A percentile compares a stretch with the other conserved stretches of the same genome.
Evolutionary conservation across 2,329 filamentous ascomycete species (phyloP).

Genomic region (Coniochaeta sp.): DNA sequence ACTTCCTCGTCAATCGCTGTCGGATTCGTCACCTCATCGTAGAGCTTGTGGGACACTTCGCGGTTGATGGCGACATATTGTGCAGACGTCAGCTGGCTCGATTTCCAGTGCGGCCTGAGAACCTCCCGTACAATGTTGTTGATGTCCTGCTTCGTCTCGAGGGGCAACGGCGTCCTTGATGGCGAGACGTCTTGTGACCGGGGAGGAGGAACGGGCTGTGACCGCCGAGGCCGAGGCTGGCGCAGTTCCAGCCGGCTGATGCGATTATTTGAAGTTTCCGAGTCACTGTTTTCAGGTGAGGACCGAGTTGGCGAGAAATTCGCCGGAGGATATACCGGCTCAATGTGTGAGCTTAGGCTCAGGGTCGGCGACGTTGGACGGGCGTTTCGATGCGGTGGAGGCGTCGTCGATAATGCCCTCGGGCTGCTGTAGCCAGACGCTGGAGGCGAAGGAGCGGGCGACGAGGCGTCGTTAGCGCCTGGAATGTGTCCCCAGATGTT

Average conservation of each 20-base stretch:
- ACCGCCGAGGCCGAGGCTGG: conserved; percentile 43
- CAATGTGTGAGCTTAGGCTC: conserved; percentile 62
- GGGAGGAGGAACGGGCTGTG: conserved; percentile 30
- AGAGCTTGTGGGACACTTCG: conserved; percentile 79
- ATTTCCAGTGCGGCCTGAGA: conserved; percentile 75
- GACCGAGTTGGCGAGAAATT: conserved; percentile 60
- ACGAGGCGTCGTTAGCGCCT: conserved; percentile 33
- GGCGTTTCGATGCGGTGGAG: conserved; percentile 55
- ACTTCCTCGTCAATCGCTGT: conserved; percentile 56
- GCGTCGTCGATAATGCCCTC: conserved; percentile 59
- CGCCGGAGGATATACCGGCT: conserved; percentile 66
- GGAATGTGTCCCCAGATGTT: conserved; percentile 29
- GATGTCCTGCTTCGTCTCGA: conserved; percentile 80
- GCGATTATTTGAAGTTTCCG: conserved; percentile 14
- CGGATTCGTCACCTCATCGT: conserved; percentile 56
- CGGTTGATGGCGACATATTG: conserved; percentile 92
- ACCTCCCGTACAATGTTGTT: conserved; percentile 81
- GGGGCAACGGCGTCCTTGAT: conserved; percentile 56
- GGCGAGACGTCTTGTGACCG: conserved; percentile 63
- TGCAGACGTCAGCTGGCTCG: conserved; percentile 73
- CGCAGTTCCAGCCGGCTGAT: conserved; percentile 37
- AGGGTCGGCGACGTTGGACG: conserved; percentile 59
- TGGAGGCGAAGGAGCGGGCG: conserved; percentile 59
- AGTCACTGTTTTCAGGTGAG: conserved; percentile 37
- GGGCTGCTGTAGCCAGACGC: conserved; percentile 61